Conservation (phyloP, 2,329 filamentous ascomycete genomes). For the Verticillium tricorpus region DNA sequence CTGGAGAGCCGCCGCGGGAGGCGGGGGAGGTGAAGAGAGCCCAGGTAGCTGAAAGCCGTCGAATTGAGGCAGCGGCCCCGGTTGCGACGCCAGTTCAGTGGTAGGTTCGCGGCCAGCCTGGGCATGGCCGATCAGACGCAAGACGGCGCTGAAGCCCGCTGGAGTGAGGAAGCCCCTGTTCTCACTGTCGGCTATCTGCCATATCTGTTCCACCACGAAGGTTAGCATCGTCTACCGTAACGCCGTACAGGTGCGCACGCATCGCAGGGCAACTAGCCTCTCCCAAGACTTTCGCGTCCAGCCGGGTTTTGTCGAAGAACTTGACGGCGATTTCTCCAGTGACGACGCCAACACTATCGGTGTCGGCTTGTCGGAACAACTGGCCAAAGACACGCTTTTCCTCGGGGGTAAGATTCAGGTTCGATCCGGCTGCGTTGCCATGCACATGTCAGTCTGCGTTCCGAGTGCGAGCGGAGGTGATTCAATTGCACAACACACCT, state of each 20-base stretch:
- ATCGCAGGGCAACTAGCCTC: slow-evolving; percentile 57
- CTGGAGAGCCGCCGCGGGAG: slow-evolving; percentile 45
- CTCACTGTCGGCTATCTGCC: slow-evolving; percentile 97
- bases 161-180: slow-evolving; percentile 92
- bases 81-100: slow-evolving; percentile 75
- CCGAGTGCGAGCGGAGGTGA: background rate
- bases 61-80: slow-evolving; percentile 87
- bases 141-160: slow-evolving; percentile 85
- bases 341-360: slow-evolving; percentile 85
- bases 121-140: slow-evolving; percentile 92
- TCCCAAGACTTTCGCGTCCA: slow-evolving; percentile 81
- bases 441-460: background rate
- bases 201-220: slow-evolving; percentile 62
- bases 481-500: background rate
- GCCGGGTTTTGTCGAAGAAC: slow-evolving; percentile 94
- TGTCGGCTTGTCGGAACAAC: slow-evolving; percentile 89
- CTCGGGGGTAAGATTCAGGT: slow-evolving; percentile 81
- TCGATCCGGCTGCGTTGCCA: slow-evolving; percentile 49
- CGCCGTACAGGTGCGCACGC: background rate
- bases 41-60: slow-evolving; percentile 58
- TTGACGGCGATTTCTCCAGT: slow-evolving; percentile 94
- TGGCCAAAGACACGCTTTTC: slow-evolving; percentile 93
- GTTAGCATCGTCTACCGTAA: background rate
- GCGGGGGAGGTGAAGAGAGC: slow-evolving; percentile 33
- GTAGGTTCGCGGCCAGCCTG: slow-evolving; percentile 82